A percentile compares a stretch with the other conserved stretches of the same genome.
Conservation (phyloP, 2,329 filamentous ascomycete genomes). For the Xylaria hypoxylon region DNA sequence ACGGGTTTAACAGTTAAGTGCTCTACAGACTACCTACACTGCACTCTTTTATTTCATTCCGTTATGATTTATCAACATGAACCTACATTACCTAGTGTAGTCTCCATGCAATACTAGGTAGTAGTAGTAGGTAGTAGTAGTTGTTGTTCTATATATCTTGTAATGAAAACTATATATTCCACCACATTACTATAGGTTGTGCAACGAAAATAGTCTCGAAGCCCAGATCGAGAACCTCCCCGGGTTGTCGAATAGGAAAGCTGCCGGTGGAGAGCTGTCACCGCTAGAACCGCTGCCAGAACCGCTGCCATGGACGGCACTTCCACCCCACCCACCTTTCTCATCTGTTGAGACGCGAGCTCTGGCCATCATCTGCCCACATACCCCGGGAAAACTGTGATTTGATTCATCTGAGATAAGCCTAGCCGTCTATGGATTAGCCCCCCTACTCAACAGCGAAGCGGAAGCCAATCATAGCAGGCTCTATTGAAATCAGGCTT, state of each 20-base stretch:
- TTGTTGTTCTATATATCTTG: too few species aligned
- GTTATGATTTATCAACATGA: too few species aligned
- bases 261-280: conserved; percentile 38
- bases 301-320: conserved; percentile 26
- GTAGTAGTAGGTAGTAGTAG: too few species aligned
- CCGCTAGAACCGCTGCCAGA: conserved; percentile 21
- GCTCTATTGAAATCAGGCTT: conserved; percentile 7
- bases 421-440: conserved; percentile 22
- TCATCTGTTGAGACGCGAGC: conserved; percentile 40
- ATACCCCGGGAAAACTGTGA: conserved; percentile 16
- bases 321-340: conserved; percentile 25
- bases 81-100: too few species aligned
- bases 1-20: too few species aligned
- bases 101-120: too few species aligned
- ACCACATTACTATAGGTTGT: background rate
- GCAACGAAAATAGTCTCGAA: conserved; percentile 10
- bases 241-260: conserved; percentile 35
- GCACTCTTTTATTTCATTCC: too few species aligned
- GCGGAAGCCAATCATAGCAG: conserved; percentile 16
- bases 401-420: conserved; percentile 8
- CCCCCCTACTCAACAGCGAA: conserved; percentile 26
- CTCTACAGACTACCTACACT: too few species aligned
- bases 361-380: conserved; percentile 28
- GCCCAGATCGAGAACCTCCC: conserved; percentile 1
- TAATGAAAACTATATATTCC: too few species aligned